Conservation (phyloP, 176 grass and related monocot species). For the Saccharum spontaneum region DNA sequence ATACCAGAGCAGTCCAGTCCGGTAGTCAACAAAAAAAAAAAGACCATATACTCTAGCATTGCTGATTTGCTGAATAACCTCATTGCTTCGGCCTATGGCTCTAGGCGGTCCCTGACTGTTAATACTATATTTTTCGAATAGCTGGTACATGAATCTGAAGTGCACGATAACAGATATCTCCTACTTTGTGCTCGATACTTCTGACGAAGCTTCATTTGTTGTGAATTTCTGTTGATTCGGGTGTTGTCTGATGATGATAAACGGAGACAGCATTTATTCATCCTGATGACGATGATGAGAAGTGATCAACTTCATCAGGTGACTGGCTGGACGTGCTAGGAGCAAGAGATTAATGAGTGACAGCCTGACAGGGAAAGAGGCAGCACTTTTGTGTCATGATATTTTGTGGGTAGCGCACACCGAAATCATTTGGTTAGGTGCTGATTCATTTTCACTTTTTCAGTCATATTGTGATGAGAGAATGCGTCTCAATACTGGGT, state of each 20-base stretch:
- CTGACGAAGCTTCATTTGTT: background rate
- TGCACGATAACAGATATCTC: background rate
- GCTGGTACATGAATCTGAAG: background rate
- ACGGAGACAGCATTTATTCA: background rate
- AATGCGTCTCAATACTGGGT: too few relatives aligned
- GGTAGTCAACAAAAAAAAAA: too few relatives aligned
- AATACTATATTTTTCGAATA: background rate
- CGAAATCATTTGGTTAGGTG: conserved; percentile 8
- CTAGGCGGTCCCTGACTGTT: background rate
- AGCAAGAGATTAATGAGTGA: background rate
- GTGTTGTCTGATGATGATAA: conserved; percentile 13
- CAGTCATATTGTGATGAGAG: background rate
- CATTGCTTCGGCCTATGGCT: background rate
- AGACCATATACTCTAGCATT: too few relatives aligned
- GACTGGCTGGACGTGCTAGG: background rate
- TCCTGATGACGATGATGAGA: background rate
- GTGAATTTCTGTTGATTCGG: background rate
- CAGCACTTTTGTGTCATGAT: background rate
- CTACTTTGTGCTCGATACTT: background rate
- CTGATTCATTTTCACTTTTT: background rate
- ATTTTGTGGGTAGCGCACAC: background rate
- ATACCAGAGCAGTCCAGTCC: too few relatives aligned
- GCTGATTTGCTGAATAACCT: conserved; percentile 5
- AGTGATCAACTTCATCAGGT: background rate
- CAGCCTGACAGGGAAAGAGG: background rate